Evolutionary conservation across 495 filamentous ascomycete genomes (phyloP).

Genomic region (Poronia punctata): DNA sequence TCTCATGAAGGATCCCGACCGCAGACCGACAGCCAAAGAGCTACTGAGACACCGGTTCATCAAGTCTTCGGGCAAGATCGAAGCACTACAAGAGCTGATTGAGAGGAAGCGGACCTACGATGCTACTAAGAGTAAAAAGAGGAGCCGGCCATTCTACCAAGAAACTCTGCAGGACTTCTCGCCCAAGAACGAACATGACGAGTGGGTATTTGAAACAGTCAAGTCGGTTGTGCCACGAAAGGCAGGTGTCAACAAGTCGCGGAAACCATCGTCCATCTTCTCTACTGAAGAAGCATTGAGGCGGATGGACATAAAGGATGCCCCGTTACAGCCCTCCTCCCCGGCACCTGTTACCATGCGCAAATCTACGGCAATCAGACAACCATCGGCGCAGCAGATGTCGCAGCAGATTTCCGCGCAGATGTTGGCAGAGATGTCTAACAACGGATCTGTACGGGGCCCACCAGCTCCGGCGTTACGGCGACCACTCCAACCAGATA

Average conservation of each 20-base stretch:
- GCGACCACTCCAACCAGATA: slow-evolving; percentile 71
- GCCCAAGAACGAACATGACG: slow-evolving; percentile 63
- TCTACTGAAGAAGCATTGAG: slow-evolving; percentile 51
- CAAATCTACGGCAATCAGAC: slow-evolving; percentile 43
- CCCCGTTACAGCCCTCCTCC: slow-evolving; percentile 44
- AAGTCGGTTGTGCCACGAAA: slow-evolving; percentile 48
- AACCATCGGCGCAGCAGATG: slow-evolving; percentile 47
- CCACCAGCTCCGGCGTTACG: slow-evolving; percentile 50
- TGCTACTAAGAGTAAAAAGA: slow-evolving; percentile 51
- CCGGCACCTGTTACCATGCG: slow-evolving; percentile 42
- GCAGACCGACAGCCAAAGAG: slow-evolving; percentile 77
- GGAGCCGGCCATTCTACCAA: slow-evolving; percentile 73
- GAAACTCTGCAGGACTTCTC: slow-evolving; percentile 78
- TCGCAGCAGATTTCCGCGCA: too few species aligned
- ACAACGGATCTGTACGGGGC: slow-evolving; percentile 35
- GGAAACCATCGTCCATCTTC: slow-evolving; percentile 46
- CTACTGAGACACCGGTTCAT: slow-evolving; percentile 89
- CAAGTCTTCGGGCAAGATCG: slow-evolving; percentile 72
- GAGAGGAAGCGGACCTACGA: slow-evolving; percentile 76
- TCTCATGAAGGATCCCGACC: slow-evolving; percentile 82
- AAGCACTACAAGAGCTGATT: slow-evolving; percentile 80
- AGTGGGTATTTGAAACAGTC: slow-evolving; percentile 98
- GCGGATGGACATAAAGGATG: slow-evolving; percentile 53
- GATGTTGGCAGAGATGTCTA: slow-evolving; percentile 37
- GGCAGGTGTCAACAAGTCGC: slow-evolving; percentile 40